Base-by-base conservation (phyloP, 129 eudicot species). In the Chrysanthemum makinoi region DNA sequence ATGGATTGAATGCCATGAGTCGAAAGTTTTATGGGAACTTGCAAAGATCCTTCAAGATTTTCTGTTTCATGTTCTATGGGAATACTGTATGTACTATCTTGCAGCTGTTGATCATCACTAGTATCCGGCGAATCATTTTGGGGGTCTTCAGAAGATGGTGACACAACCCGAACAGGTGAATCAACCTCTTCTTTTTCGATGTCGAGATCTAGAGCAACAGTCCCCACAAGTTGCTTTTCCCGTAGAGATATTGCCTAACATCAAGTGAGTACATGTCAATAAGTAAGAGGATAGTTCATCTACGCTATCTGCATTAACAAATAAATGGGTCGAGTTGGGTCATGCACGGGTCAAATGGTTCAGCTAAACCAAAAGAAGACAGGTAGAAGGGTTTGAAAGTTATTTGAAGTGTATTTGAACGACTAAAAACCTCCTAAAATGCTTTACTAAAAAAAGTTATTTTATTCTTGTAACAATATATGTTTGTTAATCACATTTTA, bases 241-340 rank as follows among this genome's bases (percentile, higher is more conserved):
- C 83, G 88, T 56, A 82, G 72, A 39, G 98, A 87, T 77, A 93
- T 93, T 65, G 91, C 96, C 98, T 93, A 79, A 73, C 52, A 82
- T 48, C 72, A 70, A 55, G 77, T 49, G 68, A 72, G 35, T 56
- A 22, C 57, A 66, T 47, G 67, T 47, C 30, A n/a, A 72, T 44
- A 70, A 7, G 43, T 35, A 39, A 6, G 2, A 39, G 2, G 46
- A 39, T 6, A 1, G 46, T 6, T 39, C 7, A 39, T 7, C 46
- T 1, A 39, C 2, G 2, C 7, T 39, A 39, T 39, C 46, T 39
- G 46, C 46, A 39, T 39, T 1, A 39, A 39, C 46, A 6, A 39
- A 39, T 39, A 39, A 39, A 39, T 7, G 46, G 46, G 10, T 39
- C 10, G 10, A 39, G n/a, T n/a, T n/a, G n/a, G n/a, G n/a, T n/a